Base-by-base conservation (phyloP, 768 basidiomycete genomes). In the Leccinum ochraceum region DNA sequence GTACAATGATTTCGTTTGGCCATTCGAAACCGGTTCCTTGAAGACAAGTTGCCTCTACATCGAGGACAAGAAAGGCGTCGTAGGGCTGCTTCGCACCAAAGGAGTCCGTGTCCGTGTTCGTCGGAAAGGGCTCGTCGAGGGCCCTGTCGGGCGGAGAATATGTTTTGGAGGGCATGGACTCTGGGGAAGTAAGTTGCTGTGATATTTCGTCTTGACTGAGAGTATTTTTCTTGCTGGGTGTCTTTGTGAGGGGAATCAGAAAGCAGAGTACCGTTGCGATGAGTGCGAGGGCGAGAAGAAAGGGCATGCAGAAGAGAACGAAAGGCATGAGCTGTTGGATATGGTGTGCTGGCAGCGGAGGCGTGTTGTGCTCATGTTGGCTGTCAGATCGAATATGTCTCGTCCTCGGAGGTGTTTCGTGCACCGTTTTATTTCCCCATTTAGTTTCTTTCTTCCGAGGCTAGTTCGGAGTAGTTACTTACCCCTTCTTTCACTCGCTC, bases 1-100 rank as follows among this genome's bases (percentile, higher is more conserved):
- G 69, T 72, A 92, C 96, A 63, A 98, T 97, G 58, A 98, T 95
- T 77, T 98, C 96, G 74, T 97, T 97, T 2, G 95, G 92, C 76
- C 87, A 96, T 57, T 88, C 83, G 64, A 94, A 92, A 17, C 75
- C 72, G 36, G 85, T 81, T 39, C 88, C 89, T 66, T 72, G 74
- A 49, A 81, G 71, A 67, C 94, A 95, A 2, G 94, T 95, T 13
- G 87, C 94, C 71, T 95, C 94, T 55, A 95, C 88, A 67, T 98
- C 95, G 58, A 96, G 80, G 37, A 97, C 88, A 17, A 97, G 83
- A 69, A 94, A 94, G 5, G 83, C 85, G 52, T 94, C 92, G 68
- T 85, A 90, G 0, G 83, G 75, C 57, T 84, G 83, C 60, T 75
- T 79, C 26, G 62, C 70, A 39, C 54, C 53, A 34, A 54, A 24